Percentiles rank a stretch among this genome's conserved stretches.
phyloP scores from a whole-genome alignment of 108 stramenopile species.

The Nitzschia inconspicua region DNA sequence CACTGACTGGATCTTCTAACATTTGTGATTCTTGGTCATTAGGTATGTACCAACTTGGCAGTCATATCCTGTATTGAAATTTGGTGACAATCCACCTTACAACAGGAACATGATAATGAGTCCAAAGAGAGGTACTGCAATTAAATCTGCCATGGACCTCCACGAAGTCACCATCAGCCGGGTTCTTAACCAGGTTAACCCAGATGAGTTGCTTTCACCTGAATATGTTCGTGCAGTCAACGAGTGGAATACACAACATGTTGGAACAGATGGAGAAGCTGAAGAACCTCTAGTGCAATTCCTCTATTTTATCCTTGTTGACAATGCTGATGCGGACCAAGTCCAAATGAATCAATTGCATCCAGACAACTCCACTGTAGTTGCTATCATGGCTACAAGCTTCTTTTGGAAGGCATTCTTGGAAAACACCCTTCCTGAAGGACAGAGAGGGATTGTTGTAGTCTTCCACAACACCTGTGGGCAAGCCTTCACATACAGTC shows the following conservation, averaged over 20 bases:
- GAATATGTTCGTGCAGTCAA: too few species aligned
- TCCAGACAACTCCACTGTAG: conserved; percentile 14
- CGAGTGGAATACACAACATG: not conserved
- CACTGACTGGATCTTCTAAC: too few species aligned
- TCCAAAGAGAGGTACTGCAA: too few species aligned
- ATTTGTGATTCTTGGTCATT: too few species aligned
- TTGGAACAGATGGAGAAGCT: not conserved
- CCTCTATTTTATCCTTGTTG: conserved; percentile 16
- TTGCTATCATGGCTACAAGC: conserved; percentile 8
- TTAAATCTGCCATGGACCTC: too few species aligned
- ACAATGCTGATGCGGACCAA: not conserved
- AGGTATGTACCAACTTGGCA: too few species aligned
- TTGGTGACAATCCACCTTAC: too few species aligned
- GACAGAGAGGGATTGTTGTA: conserved; percentile 20
- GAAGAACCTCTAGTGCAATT: not conserved
- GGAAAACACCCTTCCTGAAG: conserved; percentile 4
- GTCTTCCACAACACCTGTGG: conserved; percentile 29
- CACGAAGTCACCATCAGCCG: too few species aligned
- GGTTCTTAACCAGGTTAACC: too few species aligned
- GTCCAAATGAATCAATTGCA: not conserved
- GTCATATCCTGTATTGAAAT: too few species aligned
- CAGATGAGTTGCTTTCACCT: too few species aligned
- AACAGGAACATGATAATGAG: too few species aligned
- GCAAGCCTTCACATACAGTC: conserved; percentile 21
- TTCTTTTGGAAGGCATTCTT: conserved; percentile 15